A percentile compares a stretch with the other conserved stretches of the same genome.
These are phyloP conservation scores for Penicillium odoratum DNA, from an alignment of 495 filamentous ascomycete genomes.

Conservation along the genomic window DNA sequence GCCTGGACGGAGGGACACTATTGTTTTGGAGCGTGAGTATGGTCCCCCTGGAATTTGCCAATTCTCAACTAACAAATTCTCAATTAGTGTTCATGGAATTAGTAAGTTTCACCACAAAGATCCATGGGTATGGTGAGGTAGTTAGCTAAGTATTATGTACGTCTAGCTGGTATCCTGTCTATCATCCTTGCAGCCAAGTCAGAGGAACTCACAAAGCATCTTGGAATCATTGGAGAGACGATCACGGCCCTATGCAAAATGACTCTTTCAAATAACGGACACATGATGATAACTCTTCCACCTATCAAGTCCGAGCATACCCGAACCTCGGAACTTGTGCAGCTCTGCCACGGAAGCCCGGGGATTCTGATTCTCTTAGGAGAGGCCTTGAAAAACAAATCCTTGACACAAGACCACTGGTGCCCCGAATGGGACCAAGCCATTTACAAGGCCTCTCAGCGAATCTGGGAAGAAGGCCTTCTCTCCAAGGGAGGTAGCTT, in stretches of 20 bases:
- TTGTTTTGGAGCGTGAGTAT: constrained; percentile 42
- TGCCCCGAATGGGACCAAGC: constrained; percentile 44
- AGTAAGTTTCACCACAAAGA: constrained; percentile 21
- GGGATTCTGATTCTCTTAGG: constrained; percentile 40
- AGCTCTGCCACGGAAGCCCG: constrained; percentile 50
- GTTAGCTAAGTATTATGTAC: not conserved
- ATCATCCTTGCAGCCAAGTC: constrained; percentile 40
- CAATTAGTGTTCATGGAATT: constrained; percentile 32
- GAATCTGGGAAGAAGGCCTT: constrained; percentile 50
- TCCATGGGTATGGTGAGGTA: not conserved
- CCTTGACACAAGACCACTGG: constrained; percentile 32
- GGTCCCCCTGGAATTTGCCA: not conserved
- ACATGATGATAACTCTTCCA: constrained; percentile 41
- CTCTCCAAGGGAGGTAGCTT: constrained; percentile 49
- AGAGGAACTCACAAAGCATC: constrained; percentile 31
- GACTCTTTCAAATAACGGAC: constrained; percentile 37
- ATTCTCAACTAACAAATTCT: constrained; percentile 1
- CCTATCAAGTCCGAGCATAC: constrained; percentile 10
- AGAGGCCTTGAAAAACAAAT: constrained; percentile 30
- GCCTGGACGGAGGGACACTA: constrained; percentile 44
- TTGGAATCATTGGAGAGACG: constrained; percentile 38
- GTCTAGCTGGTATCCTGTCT: constrained; percentile 42
- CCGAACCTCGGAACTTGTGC: constrained; percentile 35
- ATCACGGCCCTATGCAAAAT: constrained; percentile 42
- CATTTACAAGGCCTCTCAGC: constrained; percentile 34